A percentile compares a stretch with the other conserved stretches of the same genome.
Evolutionary conservation across 2,329 filamentous ascomycete species (phyloP).

Genomic region (Colletotrichum acutatum): DNA sequence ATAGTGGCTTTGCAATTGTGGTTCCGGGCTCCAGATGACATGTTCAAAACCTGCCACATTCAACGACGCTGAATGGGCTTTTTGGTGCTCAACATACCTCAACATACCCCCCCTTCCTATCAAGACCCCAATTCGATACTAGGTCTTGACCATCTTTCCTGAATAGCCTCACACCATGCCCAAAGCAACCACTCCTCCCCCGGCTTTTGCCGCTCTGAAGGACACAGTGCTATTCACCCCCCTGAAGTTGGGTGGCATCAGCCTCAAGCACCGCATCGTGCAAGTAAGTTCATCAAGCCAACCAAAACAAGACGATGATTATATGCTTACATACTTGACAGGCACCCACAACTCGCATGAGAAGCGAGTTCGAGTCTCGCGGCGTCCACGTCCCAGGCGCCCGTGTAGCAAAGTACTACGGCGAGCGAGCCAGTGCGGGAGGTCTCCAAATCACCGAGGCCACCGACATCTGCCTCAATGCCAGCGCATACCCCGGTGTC

Average conservation of each 20-base stretch:
- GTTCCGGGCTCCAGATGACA: not conserved
- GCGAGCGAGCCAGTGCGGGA: slow-evolving; percentile 46
- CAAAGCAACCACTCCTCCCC: slow-evolving; percentile 26
- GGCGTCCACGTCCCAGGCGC: slow-evolving; percentile 46
- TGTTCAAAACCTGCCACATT: slow-evolving; percentile 18
- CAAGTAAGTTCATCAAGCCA: slow-evolving; percentile 40
- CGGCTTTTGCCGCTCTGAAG: slow-evolving; percentile 23
- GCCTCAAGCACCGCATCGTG: slow-evolving; percentile 49
- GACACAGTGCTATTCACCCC: slow-evolving; percentile 47
- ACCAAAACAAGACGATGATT: not conserved
- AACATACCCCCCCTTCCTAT: not conserved
- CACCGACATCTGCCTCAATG: slow-evolving; percentile 43
- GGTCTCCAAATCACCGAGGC: slow-evolving; percentile 45
- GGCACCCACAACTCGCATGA: slow-evolving; percentile 38
- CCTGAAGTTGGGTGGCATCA: slow-evolving; percentile 46
- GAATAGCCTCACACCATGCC: slow-evolving; percentile 1
- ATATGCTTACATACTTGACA: not conserved
- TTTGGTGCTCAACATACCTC: slow-evolving; percentile 2
- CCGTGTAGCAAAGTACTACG: slow-evolving; percentile 44
- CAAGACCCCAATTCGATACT: not conserved
- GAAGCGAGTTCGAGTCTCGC: slow-evolving; percentile 44
- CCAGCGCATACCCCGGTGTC: slow-evolving; percentile 43
- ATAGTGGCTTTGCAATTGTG: not conserved
- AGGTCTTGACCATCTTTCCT: not conserved
- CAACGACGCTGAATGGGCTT: slow-evolving; percentile 2